phyloP scores from a whole-genome alignment of 1,284 basidiomycete genomes.

The Ganoderma leucocontextum region DNA sequence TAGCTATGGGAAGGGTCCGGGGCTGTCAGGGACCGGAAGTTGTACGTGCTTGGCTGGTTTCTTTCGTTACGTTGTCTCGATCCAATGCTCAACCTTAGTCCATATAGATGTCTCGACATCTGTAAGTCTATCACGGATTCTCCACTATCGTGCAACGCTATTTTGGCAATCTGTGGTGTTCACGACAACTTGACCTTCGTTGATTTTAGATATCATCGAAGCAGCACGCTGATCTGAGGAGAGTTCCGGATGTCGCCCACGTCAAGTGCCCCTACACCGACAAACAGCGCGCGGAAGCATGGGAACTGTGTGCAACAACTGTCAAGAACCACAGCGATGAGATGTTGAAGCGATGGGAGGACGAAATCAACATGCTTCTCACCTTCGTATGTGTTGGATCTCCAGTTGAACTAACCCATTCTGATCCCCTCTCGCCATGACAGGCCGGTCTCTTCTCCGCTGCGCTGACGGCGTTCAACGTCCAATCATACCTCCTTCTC shows the following conservation, averaged over 20 bases:
- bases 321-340: slow-evolving; percentile 21
- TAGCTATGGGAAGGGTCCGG: not conserved
- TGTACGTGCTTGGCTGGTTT: not conserved
- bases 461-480: slow-evolving; percentile 28
- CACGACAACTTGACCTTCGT: not conserved
- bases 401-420: not conserved
- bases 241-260: not conserved
- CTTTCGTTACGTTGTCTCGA: not conserved
- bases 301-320: slow-evolving; percentile 12
- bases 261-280: slow-evolving; percentile 15
- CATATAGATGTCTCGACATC: not conserved
- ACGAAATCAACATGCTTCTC: slow-evolving; percentile 26
- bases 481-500: slow-evolving; percentile 25
- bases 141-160: too few relatives aligned
- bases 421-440: not conserved
- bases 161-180: not conserved
- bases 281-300: slow-evolving; percentile 13
- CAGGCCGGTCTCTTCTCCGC: slow-evolving; percentile 31
- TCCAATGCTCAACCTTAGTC: not conserved
- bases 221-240: not conserved
- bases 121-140: not conserved
- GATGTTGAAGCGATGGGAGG: slow-evolving; percentile 24
- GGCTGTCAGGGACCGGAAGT: not conserved
- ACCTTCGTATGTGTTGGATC: slow-evolving; percentile 21
- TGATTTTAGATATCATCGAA: not conserved